Conservation (phyloP, 1,284 basidiomycete genomes). For the Rhodotorula sp. region DNA sequence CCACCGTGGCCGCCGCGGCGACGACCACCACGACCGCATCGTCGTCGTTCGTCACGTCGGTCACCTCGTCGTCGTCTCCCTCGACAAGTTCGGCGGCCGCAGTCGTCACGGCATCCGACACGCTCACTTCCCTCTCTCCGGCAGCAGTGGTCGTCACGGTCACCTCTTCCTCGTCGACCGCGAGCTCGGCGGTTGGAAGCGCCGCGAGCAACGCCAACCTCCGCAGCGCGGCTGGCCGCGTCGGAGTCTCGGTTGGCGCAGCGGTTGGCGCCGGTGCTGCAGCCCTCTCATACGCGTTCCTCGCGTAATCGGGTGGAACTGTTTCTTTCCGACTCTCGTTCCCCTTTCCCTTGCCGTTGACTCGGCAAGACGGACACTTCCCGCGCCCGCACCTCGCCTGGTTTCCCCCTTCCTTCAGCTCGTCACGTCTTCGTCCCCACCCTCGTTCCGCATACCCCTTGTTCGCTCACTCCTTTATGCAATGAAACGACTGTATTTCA, state of each 20-base stretch:
- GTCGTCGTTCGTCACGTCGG: background rate
- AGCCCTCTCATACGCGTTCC: background rate
- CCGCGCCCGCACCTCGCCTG: background rate
- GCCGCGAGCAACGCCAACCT: background rate
- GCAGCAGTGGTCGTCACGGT: background rate
- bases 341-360: background rate
- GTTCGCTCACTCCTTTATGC: no score
- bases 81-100: background rate
- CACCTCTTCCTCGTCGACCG: background rate
- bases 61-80: background rate
- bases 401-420: background rate
- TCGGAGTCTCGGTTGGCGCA: background rate
- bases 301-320: background rate
- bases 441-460: no score
- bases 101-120: background rate
- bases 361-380: background rate
- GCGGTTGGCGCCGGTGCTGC: background rate
- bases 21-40: background rate
- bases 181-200: background rate
- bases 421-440: background rate
- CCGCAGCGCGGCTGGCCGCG: background rate
- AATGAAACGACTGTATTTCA: no score
- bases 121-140: background rate
- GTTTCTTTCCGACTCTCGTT: background rate
- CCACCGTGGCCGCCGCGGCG: background rate